Evolutionary conservation across 2,329 filamentous ascomycete species (phyloP), one percentile per base, ranked within the genome.

Genomic region (Pseudogymnoascus pannorum): DNA sequence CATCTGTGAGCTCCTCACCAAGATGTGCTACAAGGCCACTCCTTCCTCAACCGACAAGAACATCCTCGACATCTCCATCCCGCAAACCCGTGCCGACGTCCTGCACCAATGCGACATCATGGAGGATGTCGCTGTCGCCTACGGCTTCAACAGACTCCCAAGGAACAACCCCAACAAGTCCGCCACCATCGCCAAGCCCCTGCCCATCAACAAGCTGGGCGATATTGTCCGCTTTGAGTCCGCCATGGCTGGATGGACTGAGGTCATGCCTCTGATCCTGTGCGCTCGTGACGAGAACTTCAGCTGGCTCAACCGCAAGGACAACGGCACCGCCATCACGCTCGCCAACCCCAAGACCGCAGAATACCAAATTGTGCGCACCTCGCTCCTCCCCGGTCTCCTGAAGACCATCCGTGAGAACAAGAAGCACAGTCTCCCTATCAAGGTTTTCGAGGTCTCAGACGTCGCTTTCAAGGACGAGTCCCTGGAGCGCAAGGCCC

Each of bases 221-320:
- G 95, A 99, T 71, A 96, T 97, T 67, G 85, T 97, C 63, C 88
- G 94, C 60, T 78, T 87, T 60, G 94, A 99, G 75, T 85, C 89
- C 58, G 93, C 92, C 60, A 94, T 96, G 85, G 88, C 93, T 5
- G 94, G 94, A 63, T 99, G 94, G 94, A 88, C 86, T 61, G 94
- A 99, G 78, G 93, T 96, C 61, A 87, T 99, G 84, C 93, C 94
- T 24, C 81, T 99, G 26, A 97, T 96, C 68, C 85, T 99, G 61
- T 99, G 94, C 81, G 96, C 91, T 51, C 92, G 97, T 74, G 93
- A 97, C 71, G 94, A 99, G 81, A 99, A 99, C 79, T 99, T 97
- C 74, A 87, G 82, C 63, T 97, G 91, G 89, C 80, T 99, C 59
- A 96, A 96, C 77, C 88, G 92, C 71, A 86, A 87, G 71, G 92